Evolutionary conservation across 257 asterid genomes (phyloP), one percentile per base, ranked within the genome.

Genomic region (Galeopsis tetrahit): DNA sequence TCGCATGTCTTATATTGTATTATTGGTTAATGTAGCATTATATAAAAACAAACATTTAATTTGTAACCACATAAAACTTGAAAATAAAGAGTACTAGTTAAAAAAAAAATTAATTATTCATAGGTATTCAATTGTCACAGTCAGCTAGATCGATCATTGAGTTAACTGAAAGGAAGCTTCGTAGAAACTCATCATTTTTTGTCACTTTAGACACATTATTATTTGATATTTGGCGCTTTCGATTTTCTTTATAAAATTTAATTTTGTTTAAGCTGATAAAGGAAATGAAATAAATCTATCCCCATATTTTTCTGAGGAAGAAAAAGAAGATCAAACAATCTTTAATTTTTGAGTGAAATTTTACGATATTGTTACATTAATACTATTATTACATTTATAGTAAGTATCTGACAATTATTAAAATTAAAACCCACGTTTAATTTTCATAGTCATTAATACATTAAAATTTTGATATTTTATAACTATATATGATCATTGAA

Each of bases 81-180:
- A 8, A 43, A 44, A 44, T 44, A 11, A 44, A 44, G 7, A 38
- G 43, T 38, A 44, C 3, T 43, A 21, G 28, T 21, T 21, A 21
- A 21, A 21, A 21, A 21, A 21, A 21, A 0, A 21, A n/a, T n/a
- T 21, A 21, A 0, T 0, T 21, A 21, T 21, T 21, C 28, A 21
- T 21, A 21, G 28, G 9, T 40, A 10, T 49, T 9, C 13, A 33
- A 40, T 76, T 69, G 72, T 55, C 76, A 42, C 6, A 15, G 55
- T 69, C 71, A 53, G 35, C 53, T 15, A 40, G 74, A 60, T n/a
- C 79, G 74, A 60, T n/a, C 79, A 48, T 36, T 36, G 51, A 49
- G 7, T 13, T 57, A 61, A 10, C 62, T 8, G 5, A 76, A 53
- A 55, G 63, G 80, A 76, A 76, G 49, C 73, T 76, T 76, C 80